Percentiles rank a stretch among this genome's conserved stretches.
phyloP scores from a whole-genome alignment of 176 grass and related monocot species.

The Oryza glumipatula region DNA sequence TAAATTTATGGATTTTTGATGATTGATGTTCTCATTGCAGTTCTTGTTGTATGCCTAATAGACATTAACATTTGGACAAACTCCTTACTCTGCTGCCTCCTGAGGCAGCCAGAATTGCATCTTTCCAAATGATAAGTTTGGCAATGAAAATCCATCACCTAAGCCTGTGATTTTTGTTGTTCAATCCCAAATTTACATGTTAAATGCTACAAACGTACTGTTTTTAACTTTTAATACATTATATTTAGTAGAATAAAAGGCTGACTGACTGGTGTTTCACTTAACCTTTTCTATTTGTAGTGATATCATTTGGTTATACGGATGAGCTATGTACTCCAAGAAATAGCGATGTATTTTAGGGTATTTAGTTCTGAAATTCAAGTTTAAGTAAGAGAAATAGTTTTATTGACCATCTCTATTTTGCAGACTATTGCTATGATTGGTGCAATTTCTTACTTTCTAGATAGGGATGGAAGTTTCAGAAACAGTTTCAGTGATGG shows the following conservation, averaged over 20 bases:
- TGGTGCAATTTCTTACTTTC: slow-evolving; percentile 77
- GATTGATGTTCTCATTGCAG: background rate
- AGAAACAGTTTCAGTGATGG: slow-evolving; percentile 91
- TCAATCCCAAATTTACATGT: background rate
- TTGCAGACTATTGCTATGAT: slow-evolving; percentile 81
- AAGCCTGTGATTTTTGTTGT: background rate
- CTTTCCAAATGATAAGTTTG: background rate
- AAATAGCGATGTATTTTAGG: background rate
- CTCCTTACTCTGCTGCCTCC: background rate
- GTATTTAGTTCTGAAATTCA: background rate
- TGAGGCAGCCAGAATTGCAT: background rate
- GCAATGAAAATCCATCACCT: background rate
- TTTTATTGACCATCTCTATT: background rate
- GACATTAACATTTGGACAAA: background rate
- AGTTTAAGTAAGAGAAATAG: background rate
- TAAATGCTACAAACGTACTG: background rate
- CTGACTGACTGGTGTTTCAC: slow-evolving; percentile 6
- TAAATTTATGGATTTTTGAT: too few species aligned
- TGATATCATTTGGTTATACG: background rate
- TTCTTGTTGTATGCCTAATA: background rate
- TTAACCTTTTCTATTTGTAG: slow-evolving; percentile 6
- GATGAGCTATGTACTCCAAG: background rate
- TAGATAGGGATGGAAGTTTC: slow-evolving; percentile 89
- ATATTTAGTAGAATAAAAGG: background rate
- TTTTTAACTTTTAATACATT: background rate